These are phyloP conservation scores for Hysterangium stoloniferum DNA, from an alignment of 768 basidiomycete species.

Conservation along the genomic window DNA sequence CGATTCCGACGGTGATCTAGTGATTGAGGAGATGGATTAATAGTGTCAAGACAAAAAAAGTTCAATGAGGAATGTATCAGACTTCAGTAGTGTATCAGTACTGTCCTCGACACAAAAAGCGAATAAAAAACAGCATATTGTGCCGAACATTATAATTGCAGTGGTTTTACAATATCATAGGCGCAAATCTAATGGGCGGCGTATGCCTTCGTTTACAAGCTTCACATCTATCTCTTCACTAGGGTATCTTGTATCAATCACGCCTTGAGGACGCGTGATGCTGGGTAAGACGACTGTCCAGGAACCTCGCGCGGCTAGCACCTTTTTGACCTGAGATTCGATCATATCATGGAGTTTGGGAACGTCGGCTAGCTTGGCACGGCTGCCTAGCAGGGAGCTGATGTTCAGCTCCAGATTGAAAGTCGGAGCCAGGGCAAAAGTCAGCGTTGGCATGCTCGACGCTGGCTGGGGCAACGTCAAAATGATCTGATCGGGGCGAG, in stretches of 20 bases:
- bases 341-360: constrained; percentile 97
- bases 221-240: constrained; percentile 3
- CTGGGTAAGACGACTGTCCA: constrained; percentile 69
- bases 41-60: constrained; percentile 4
- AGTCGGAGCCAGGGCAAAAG: constrained; percentile 71
- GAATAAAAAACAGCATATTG: constrained; percentile 6
- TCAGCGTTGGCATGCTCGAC: constrained; percentile 50
- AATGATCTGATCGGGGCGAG: constrained; percentile 38
- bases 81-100: too few species aligned
- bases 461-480: constrained; percentile 52
- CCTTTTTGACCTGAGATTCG: constrained; percentile 68
- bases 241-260: background rate
- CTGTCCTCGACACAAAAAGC: too few species aligned
- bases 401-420: constrained; percentile 84
- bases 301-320: constrained; percentile 48
- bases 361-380: constrained; percentile 95
- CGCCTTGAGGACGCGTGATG: constrained; percentile 31
- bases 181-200: constrained; percentile 3
- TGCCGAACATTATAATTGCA: constrained; percentile 1
- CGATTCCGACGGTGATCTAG: constrained; percentile 53
- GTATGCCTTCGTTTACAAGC: background rate
- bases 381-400: constrained; percentile 87
- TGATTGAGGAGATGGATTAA: constrained; percentile 68
- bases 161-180: background rate
- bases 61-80: background rate